Conservation (phyloP, 2,329 filamentous ascomycete genomes). For the Fusarium musae region DNA sequence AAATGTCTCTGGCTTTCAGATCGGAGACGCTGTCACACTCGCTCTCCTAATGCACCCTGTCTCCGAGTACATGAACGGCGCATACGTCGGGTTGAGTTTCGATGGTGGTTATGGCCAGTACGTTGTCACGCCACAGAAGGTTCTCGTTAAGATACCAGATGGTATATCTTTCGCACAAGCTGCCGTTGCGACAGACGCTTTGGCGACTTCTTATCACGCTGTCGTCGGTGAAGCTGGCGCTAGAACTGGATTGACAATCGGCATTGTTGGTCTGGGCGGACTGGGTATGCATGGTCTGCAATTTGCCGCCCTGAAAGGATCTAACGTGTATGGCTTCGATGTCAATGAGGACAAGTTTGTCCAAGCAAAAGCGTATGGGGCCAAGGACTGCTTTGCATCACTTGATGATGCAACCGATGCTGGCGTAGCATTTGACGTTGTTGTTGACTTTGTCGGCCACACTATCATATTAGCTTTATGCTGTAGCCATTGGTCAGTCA, state of each 20-base stretch:
- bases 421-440: not conserved
- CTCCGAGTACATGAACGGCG: not conserved
- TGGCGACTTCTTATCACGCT: not conserved
- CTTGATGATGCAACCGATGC: not conserved
- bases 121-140: not conserved
- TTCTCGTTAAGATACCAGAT: not conserved
- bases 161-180: not conserved
- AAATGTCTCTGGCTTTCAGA: not conserved
- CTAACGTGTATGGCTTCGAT: not conserved
- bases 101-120: not conserved
- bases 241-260: not conserved
- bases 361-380: not conserved
- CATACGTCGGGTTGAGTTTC: not conserved
- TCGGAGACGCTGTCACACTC: not conserved
- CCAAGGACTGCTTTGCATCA: not conserved
- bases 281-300: not conserved
- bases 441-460: not conserved
- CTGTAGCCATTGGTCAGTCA: too few species aligned
- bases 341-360: not conserved
- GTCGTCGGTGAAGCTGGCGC: not conserved
- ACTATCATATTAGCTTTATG: too few species aligned
- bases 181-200: not conserved
- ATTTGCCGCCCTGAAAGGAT: not conserved
- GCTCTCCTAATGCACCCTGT: not conserved
- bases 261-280: not conserved